phyloP scores from a whole-genome alignment of 495 filamentous ascomycete genomes.

The Penicillium canariense region DNA sequence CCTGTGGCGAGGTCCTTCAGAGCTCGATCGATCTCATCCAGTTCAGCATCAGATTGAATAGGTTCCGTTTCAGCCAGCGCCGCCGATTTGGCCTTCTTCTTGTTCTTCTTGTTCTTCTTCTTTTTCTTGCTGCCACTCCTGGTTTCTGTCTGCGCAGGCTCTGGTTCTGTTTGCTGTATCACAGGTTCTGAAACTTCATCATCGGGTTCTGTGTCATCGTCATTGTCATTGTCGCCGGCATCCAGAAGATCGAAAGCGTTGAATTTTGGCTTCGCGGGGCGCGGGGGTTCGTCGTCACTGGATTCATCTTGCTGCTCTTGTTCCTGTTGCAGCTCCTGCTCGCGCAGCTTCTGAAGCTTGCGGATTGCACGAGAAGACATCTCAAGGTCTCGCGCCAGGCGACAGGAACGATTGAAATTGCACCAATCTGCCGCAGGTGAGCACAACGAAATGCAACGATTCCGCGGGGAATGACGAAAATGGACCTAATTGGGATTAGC shows the following conservation, averaged over 20 bases:
- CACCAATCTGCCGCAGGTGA: neutral
- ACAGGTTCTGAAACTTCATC: conserved; percentile 30
- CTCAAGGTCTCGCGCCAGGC: neutral
- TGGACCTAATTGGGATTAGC: conserved; percentile 27
- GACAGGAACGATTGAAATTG: neutral
- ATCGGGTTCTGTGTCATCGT: conserved; percentile 31
- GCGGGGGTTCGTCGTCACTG: conserved; percentile 45
- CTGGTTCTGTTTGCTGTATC: conserved; percentile 15
- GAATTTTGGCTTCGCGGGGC: conserved; percentile 38
- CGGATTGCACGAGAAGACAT: conserved; percentile 84
- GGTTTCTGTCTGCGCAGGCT: conserved; percentile 17
- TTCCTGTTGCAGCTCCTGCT: conserved; percentile 60
- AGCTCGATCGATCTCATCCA: conserved; percentile 84
- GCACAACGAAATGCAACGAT: conserved; percentile 9
- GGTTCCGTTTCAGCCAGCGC: conserved; percentile 8
- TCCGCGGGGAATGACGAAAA: conserved; percentile 46
- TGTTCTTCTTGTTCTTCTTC: conserved; percentile 42
- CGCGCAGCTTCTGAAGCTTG: conserved; percentile 65
- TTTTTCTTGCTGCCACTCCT: conserved; percentile 54
- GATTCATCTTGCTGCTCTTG: conserved; percentile 51
- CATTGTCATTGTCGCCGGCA: conserved; percentile 59
- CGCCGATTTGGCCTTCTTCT: conserved; percentile 25
- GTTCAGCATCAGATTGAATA: conserved; percentile 31
- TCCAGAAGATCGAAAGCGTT: conserved; percentile 54
- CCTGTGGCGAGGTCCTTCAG: conserved; percentile 59